Percentiles rank a stretch among this genome's conserved stretches.
Evolutionary conservation across 169 alveolate species (phyloP).

Genomic region (Perkinsus chesapeaki): DNA sequence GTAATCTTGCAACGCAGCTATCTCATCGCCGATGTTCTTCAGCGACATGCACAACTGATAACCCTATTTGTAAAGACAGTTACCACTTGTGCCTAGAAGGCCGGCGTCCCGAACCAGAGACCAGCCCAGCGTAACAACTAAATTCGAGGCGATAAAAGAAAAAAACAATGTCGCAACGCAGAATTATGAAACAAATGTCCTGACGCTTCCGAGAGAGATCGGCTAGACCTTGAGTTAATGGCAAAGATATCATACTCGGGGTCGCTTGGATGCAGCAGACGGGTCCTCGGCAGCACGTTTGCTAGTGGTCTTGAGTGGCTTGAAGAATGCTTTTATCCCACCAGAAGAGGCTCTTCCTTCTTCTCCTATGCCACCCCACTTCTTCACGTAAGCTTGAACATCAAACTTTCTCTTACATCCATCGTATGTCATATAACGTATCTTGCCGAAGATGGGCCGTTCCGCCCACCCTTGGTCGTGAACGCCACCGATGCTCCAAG

Average conservation of each 20-base stretch:
- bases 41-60: background rate
- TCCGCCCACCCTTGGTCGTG: constrained; percentile 61
- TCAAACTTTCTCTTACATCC: constrained; percentile 58
- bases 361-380: background rate
- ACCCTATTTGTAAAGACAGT: background rate
- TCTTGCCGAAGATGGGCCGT: constrained; percentile 51
- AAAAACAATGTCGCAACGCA: no score
- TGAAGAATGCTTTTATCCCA: background rate
- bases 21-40: background rate
- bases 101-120: no score
- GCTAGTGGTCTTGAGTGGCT: no score
- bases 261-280: no score
- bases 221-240: no score
- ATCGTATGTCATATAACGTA: constrained; percentile 54
- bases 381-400: constrained; percentile 24
- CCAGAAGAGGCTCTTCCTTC: background rate
- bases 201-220: no score
- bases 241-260: no score
- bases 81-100: background rate
- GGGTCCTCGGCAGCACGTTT: no score
- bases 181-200: no score
- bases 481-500: constrained; percentile 61
- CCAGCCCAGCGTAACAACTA: no score
- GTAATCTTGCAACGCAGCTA: background rate
- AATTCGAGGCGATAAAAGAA: no score